Evolutionary conservation across 495 filamentous ascomycete genomes (phyloP).

Genomic region (Trichoderma erinaceum): DNA sequence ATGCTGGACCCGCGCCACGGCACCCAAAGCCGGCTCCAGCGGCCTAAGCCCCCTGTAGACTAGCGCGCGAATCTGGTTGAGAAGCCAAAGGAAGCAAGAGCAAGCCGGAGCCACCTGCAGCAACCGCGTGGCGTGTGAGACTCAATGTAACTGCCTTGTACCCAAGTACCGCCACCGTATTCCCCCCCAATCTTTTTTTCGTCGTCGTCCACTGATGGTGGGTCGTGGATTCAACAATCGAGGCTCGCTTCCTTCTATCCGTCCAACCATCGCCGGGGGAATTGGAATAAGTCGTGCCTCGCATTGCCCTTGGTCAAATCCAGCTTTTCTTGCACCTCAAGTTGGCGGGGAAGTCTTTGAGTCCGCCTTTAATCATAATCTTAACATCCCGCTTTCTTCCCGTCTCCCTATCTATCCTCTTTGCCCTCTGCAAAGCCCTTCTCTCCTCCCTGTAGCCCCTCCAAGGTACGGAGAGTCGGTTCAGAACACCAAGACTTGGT

Average conservation of each 20-base stretch:
- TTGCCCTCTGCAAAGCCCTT: not conserved
- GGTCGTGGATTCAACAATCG: constrained; percentile 15
- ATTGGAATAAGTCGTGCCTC: not conserved
- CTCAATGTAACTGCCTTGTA: not conserved
- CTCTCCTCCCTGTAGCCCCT: constrained; percentile 1
- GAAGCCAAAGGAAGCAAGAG: not conserved
- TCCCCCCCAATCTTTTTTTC: constrained; percentile 16
- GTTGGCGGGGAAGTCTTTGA: not conserved
- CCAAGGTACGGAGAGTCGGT: constrained; percentile 3
- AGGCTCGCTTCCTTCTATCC: constrained; percentile 7
- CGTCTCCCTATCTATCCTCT: not conserved
- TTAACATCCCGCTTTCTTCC: not conserved
- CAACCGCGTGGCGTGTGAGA: not conserved
- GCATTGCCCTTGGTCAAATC: not conserved
- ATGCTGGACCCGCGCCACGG: constrained; percentile 6
- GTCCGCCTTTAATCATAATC: not conserved
- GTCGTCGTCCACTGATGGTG: not conserved
- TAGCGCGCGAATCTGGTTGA: constrained; percentile 19
- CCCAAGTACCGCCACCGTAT: not conserved
- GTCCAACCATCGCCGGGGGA: constrained; percentile 1
- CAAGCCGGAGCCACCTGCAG: not conserved
- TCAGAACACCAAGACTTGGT: not conserved
- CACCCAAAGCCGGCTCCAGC: constrained; percentile 7
- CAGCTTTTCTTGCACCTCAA: not conserved
- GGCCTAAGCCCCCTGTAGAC: not conserved